These are phyloP conservation scores for Mycocentrospora acerina DNA, from an alignment of 2,329 filamentous ascomycete genomes.

Conservation along the genomic window DNA sequence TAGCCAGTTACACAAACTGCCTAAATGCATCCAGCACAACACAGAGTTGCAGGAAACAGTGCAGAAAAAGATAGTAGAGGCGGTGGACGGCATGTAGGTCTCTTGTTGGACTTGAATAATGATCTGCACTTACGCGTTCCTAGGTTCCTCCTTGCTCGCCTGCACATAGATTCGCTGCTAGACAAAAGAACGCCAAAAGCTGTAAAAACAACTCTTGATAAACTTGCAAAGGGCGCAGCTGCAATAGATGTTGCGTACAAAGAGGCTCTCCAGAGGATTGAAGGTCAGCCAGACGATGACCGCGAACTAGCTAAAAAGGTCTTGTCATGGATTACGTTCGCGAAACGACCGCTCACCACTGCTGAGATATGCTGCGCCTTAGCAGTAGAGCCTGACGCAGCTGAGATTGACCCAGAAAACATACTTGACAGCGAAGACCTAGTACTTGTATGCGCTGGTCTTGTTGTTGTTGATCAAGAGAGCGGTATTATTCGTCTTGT, in stretches of 20 bases:
- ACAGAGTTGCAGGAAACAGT: conserved; percentile 13
- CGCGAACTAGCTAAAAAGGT: conserved; percentile 39
- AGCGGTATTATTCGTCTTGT: conserved; percentile 29
- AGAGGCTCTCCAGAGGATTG: conserved; percentile 36
- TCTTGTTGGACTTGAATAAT: conserved; percentile 1
- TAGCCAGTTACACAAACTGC: conserved; percentile 15
- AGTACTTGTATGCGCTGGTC: conserved; percentile 26
- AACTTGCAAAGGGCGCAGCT: conserved; percentile 3
- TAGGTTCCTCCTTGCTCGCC: conserved; percentile 15
- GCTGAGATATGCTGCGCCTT: conserved; percentile 16
- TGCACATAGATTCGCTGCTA: conserved; percentile 11
- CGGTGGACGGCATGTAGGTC: conserved; percentile 25
- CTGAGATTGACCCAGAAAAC: conserved; percentile 11
- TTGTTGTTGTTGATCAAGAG: conserved; percentile 33
- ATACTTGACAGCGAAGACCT: conserved; percentile 15
- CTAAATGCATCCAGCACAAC: conserved; percentile 15
- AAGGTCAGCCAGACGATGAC: conserved; percentile 36
- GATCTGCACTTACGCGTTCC: conserved; percentile 1
- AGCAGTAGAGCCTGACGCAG: conserved; percentile 8
- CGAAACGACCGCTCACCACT: conserved; percentile 14
- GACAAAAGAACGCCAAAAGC: conserved; percentile 8
- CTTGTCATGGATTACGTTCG: conserved; percentile 15
- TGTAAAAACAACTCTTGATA: conserved; percentile 4
- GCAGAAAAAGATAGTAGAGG: conserved; percentile 15
- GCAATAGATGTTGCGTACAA: conserved; percentile 10